These are phyloP conservation scores for Colletotrichum camelliae DNA, from an alignment of 2,329 filamentous ascomycete species.

Conservation along the genomic window DNA sequence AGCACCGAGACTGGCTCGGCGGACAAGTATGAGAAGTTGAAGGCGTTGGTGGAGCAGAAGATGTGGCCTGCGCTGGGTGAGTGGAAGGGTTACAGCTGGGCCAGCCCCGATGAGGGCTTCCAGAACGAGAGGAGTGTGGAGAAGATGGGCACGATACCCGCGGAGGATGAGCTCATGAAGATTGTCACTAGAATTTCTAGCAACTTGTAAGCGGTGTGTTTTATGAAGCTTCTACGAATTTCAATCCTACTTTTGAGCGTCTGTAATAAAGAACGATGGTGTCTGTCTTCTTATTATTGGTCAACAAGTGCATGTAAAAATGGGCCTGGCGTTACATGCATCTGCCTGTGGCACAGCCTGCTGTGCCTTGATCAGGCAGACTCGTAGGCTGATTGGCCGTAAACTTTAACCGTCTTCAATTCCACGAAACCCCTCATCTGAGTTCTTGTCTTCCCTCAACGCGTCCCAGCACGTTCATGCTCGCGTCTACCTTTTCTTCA, in stretches of 20 bases:
- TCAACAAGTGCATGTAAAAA: background rate
- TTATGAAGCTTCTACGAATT: background rate
- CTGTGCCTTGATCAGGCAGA: background rate
- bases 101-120: constrained; percentile 57
- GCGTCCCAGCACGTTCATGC: too few species aligned
- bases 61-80: constrained; percentile 64
- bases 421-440: background rate
- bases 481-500: too few species aligned
- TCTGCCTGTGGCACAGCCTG: background rate
- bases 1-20: constrained; percentile 30
- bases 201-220: background rate
- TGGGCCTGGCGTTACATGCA: background rate
- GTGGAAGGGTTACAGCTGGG: constrained; percentile 71
- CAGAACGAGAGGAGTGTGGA: constrained; percentile 37
- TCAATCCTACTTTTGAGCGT: background rate
- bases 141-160: constrained; percentile 2
- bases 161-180: constrained; percentile 10
- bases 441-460: too few species aligned
- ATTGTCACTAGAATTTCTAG: background rate
- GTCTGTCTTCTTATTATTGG: background rate
- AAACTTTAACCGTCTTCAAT: fast-evolving
- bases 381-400: fast-evolving
- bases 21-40: constrained; percentile 35
- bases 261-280: too few species aligned
- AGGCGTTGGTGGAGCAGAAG: constrained; percentile 36